A percentile compares a stretch with the other conserved stretches of the same genome.
Evolutionary conservation across 805 yeast species (phyloP).

Genomic region (Ogataea dorogensis): DNA sequence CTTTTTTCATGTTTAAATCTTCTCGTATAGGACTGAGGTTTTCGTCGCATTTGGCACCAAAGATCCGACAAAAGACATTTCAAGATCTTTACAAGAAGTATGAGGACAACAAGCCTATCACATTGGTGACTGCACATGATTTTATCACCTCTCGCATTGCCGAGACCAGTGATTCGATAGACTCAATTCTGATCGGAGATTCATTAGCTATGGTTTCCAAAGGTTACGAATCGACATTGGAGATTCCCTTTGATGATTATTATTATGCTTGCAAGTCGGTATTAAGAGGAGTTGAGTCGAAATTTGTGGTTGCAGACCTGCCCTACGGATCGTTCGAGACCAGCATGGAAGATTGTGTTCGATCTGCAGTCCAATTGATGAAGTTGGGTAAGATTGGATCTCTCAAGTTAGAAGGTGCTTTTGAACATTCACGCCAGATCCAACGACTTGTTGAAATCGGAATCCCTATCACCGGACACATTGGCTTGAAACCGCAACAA

Average conservation of each 20-base stretch:
- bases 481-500: slow-evolving; percentile 90
- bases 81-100: slow-evolving; percentile 24
- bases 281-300: slow-evolving; percentile 60
- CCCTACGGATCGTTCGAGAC: slow-evolving; percentile 87
- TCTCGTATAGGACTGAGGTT: slow-evolving; percentile 6
- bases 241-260: slow-evolving; percentile 76
- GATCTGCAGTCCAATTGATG: slow-evolving; percentile 54
- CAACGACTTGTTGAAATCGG: slow-evolving; percentile 61
- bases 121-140: slow-evolving; percentile 81
- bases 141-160: slow-evolving; percentile 73
- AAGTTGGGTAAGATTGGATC: slow-evolving; percentile 62
- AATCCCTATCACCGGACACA: slow-evolving; percentile 87
- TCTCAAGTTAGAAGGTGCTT: slow-evolving; percentile 83
- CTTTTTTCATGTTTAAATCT: background rate
- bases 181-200: slow-evolving; percentile 81
- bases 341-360: slow-evolving; percentile 60
- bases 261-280: slow-evolving; percentile 75
- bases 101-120: slow-evolving; percentile 22
- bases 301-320: slow-evolving; percentile 77
- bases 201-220: slow-evolving; percentile 89
- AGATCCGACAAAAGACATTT: slow-evolving; percentile 24
- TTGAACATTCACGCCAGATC: slow-evolving; percentile 54
- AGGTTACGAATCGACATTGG: slow-evolving; percentile 76
- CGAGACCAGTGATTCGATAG: slow-evolving; percentile 57
- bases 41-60: slow-evolving; percentile 21